phyloP scores from a whole-genome alignment of 176 grass and related monocot genomes.

The Aegilops bicornis region DNA sequence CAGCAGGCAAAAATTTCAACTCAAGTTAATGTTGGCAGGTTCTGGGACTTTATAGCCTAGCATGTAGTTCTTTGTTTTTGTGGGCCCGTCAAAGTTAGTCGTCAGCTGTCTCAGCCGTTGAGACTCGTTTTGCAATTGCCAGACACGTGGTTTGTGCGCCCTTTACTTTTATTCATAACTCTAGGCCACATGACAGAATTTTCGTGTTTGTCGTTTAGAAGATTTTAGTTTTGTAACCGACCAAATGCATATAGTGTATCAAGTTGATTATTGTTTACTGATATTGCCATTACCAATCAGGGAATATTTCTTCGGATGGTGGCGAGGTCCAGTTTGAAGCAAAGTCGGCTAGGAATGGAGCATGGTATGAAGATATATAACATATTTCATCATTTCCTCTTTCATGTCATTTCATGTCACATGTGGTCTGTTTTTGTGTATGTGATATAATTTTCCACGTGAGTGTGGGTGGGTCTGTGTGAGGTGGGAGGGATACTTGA shows the following conservation, averaged over 20 bases:
- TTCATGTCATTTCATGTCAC: neutral
- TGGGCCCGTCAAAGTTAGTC: neutral
- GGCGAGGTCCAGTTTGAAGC: constrained; percentile 67
- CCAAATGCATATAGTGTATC: neutral
- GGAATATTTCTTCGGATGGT: constrained; percentile 44
- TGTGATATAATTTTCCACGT: neutral
- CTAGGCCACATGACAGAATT: neutral
- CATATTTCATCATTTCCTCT: neutral
- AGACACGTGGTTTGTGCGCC: neutral
- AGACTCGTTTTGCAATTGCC: neutral
- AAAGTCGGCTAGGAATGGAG: constrained; percentile 78
- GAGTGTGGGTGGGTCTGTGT: neutral
- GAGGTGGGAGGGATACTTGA: neutral
- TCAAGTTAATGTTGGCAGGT: too few species aligned
- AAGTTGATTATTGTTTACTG: neutral
- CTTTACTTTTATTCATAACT: neutral
- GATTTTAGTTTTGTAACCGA: neutral
- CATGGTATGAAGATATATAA: constrained; percentile 52
- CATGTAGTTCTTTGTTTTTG: too few species aligned
- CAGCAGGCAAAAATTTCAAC: too few species aligned
- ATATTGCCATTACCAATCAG: constrained; percentile 23
- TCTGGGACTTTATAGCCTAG: too few species aligned
- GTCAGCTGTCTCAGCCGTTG: neutral
- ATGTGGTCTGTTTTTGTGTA: neutral
- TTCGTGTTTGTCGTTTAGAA: neutral